Evolutionary conservation across 768 basidiomycete species (phyloP).

Genomic region (Pleurotus citrinopileatus): DNA sequence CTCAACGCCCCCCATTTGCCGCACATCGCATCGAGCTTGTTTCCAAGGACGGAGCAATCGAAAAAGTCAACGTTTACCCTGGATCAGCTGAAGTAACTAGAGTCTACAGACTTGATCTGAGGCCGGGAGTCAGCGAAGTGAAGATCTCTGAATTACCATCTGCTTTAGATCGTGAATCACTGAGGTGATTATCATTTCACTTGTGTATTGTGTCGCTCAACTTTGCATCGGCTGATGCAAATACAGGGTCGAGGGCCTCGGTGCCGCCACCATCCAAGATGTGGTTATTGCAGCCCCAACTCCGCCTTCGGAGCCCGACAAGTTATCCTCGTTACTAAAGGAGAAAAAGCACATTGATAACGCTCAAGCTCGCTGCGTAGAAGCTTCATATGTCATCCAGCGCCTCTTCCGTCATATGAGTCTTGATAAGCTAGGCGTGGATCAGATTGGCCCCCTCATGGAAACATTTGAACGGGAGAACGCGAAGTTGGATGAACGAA

Average conservation of each 20-base stretch:
- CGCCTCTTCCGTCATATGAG: conserved; percentile 33
- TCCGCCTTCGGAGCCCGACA: conserved; percentile 20
- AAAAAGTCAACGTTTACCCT: conserved; percentile 37
- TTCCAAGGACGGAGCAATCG: conserved; percentile 31
- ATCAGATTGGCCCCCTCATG: conserved; percentile 26
- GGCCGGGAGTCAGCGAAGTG: conserved; percentile 39
- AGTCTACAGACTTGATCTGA: conserved; percentile 32
- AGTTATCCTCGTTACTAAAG: conserved; percentile 16
- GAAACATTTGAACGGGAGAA: conserved; percentile 29
- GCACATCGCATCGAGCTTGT: conserved; percentile 27
- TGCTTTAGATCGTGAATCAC: conserved; percentile 34
- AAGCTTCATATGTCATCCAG: conserved; percentile 26
- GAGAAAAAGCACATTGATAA: conserved; percentile 24
- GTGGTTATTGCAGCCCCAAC: conserved; percentile 29
- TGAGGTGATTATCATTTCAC: conserved; percentile 27
- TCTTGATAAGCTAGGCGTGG: conserved; percentile 27
- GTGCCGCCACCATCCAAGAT: conserved; percentile 45
- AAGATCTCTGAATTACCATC: conserved; percentile 35
- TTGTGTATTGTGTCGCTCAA: neutral
- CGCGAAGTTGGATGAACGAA: conserved; percentile 30
- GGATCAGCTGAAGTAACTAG: conserved; percentile 40
- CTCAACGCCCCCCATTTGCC: neutral
- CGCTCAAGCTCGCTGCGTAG: conserved; percentile 28
- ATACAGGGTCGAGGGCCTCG: conserved; percentile 40
- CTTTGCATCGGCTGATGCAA: neutral